Evolutionary conservation across 345 rosid species (phyloP), one percentile per base, ranked within the genome.

Genomic region (Trapa bicornis): DNA sequence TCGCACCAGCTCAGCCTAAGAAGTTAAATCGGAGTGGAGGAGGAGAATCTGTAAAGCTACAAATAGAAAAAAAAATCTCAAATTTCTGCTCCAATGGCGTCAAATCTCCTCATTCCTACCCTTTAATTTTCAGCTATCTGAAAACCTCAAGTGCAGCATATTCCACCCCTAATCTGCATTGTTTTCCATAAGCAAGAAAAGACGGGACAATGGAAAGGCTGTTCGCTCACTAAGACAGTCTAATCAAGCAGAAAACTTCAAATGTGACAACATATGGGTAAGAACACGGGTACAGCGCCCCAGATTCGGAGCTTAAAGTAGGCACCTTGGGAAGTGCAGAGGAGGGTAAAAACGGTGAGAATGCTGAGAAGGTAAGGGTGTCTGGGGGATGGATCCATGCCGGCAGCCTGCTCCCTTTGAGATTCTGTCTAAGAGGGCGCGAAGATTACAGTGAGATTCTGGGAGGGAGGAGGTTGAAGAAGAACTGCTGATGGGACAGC

Each of bases 351-450:
- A 2, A 65, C 10, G 67, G 11, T 42, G 37, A 65, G 50, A 41
- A 22, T 42, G 62, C 4, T 7, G 50, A 65, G 1, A n/a, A 47
- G 52, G 50, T 16, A 22, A 65, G 52, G 11, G 67, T 2, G 52
- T 14, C 16, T 65, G 67, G 43, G 2, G 67, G 32, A 43, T 11
- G 53, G 50, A 65, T 13, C 67, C 67, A 65, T 65, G 67, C 5
- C 33, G 36, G 67, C 37, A 22, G 37, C 37, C 62, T 1, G 9
- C 22, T 52, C 7, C n/a, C 57, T 52, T 37, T 50, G 54, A 50
- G 54, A 6, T 53, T 0, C 12, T 3, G 17, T 4, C 56, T 22
- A 14, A 50, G 17, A 17, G 22, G 12, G 56, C 17, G 4, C 17
- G 56, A 8, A 41, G 7, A 41, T 8, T 41, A 3, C 43, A 41